Base-by-base conservation (phyloP, 2,329 filamentous ascomycete genomes). In the Beauveria varroae region DNA sequence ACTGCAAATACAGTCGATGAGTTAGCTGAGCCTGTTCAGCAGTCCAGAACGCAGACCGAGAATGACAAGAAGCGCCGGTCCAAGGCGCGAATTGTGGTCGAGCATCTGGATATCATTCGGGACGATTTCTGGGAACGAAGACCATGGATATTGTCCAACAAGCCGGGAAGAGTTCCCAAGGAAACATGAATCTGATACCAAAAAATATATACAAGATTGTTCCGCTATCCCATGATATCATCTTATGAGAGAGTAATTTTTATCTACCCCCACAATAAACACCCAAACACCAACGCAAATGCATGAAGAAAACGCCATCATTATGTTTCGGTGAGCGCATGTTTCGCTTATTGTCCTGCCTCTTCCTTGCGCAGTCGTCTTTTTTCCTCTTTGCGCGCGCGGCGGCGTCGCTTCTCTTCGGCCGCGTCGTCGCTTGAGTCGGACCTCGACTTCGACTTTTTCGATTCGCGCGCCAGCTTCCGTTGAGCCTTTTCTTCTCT, bases 21-120 rank as follows among this genome's bases (percentile, higher is more conserved):
- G 20, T 67, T 79, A 40, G 77, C 77, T n/a, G 82, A 84, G 66
- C 80, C 83, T 20, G 66, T 76, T 24, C 76, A 81, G 49, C 79
- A 87, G 65, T 92, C 89, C 49, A 93, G 88, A 70, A 89, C 88
- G n/a, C 91, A 96, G 69, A 77, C 81, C 22, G 91, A 97, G 62
- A 96, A 89, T 68, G 86, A 96, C 65, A 87, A 81, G 71, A 98
- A 96, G 78, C 82, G 86, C 64, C 83, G 89, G 59, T 81, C 84
- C 63, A 97, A 96, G 73, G 93, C 92, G 1, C 82, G 82, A 57
- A 86, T 99, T 51, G 84, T 90, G 41, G 81, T 96, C 43, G 87
- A 93, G 70, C 92, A 98, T 77, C 76, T 95, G 63, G 95, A 99
- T 75, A 90, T 99, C 68, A 98, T 99, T 75, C 92, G 89, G 68